Conservation (phyloP, 1,139 yeast genomes). For the Saccharomyces hybrid region DNA sequence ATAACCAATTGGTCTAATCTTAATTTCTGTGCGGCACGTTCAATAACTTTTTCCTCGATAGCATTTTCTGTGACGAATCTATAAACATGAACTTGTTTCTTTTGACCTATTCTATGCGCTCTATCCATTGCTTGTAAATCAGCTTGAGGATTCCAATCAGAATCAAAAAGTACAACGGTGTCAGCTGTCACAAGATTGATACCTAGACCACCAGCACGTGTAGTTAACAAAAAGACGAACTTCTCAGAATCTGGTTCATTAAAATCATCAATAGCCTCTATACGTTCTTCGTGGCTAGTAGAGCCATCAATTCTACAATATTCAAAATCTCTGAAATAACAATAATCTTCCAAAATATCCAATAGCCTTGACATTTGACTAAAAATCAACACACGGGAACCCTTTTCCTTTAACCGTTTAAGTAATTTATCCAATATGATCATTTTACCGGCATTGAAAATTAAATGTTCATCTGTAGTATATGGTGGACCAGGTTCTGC, state of each 20-base stretch:
- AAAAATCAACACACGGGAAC: conserved; percentile 68
- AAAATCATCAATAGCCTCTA: conserved; percentile 68
- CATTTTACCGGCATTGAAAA: conserved; percentile 66
- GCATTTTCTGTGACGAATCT: conserved; percentile 74
- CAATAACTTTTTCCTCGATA: conserved; percentile 72
- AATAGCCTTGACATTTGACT: conserved; percentile 78
- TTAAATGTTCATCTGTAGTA: conserved; percentile 75
- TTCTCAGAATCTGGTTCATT: conserved; percentile 63
- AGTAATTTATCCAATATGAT: conserved; percentile 61
- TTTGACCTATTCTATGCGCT: conserved; percentile 83
- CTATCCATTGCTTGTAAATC: conserved; percentile 86
- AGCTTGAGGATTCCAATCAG: conserved; percentile 87
- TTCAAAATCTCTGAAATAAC: conserved; percentile 56
- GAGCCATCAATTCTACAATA: conserved; percentile 80
- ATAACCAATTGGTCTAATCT: conserved; percentile 74
- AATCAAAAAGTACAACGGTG: conserved; percentile 63
- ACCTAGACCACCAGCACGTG: conserved; percentile 86
- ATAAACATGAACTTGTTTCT: conserved; percentile 70
- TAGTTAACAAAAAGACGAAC: conserved; percentile 64
- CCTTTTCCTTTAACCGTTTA: conserved; percentile 55
- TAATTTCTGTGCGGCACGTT: conserved; percentile 71
- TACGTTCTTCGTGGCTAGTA: conserved; percentile 70
- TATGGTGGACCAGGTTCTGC: conserved; percentile 87
- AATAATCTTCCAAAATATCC: conserved; percentile 73
- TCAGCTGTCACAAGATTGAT: conserved; percentile 73